Conservation (phyloP, 2,329 filamentous ascomycete genomes). For the Trichoderma sp. region DNA sequence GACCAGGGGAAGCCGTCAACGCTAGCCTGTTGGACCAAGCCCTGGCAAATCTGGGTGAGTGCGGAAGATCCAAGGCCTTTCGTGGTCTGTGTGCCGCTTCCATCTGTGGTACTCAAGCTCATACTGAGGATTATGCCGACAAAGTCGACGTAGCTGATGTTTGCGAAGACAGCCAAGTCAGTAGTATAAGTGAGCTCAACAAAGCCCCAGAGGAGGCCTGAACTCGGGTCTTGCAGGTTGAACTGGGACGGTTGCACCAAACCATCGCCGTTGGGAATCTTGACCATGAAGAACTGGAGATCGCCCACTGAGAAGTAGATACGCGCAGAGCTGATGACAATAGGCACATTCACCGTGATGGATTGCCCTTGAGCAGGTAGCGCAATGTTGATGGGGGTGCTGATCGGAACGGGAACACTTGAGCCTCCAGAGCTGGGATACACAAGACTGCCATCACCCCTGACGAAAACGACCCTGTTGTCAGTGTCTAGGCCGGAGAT, state of each 20-base stretch:
- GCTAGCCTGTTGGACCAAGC: conserved; percentile 39
- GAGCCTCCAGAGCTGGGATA: conserved; percentile 45
- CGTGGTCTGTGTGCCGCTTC: conserved; percentile 42
- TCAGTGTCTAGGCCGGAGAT: conserved; percentile 46
- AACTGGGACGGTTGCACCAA: conserved; percentile 52
- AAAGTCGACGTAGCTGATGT: conserved; percentile 55
- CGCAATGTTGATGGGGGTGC: conserved; percentile 46
- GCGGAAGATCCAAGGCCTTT: conserved; percentile 41
- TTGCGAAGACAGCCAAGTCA: conserved; percentile 45
- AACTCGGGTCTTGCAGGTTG: conserved; percentile 46
- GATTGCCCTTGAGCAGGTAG: conserved; percentile 42
- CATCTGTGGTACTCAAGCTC: conserved; percentile 40
- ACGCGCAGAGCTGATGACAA: conserved; percentile 44
- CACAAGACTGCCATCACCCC: conserved; percentile 41
- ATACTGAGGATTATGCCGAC: conserved; percentile 54
- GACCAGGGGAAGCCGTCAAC: conserved; percentile 48
- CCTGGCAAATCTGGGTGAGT: conserved; percentile 44
- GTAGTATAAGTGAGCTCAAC: conserved; percentile 49
- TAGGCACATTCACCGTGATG: conserved; percentile 43
- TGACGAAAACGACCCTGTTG: conserved; percentile 45
- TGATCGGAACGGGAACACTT: conserved; percentile 39
- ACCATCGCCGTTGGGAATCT: conserved; percentile 34
- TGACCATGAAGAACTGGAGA: conserved; percentile 46
- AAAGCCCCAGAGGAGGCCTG: conserved; percentile 50
- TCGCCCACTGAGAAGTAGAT: conserved; percentile 48